A percentile compares a stretch with the other conserved stretches of the same genome.
Conservation (phyloP, 768 basidiomycete species). For the Kwoniella mangroviensis region DNA sequence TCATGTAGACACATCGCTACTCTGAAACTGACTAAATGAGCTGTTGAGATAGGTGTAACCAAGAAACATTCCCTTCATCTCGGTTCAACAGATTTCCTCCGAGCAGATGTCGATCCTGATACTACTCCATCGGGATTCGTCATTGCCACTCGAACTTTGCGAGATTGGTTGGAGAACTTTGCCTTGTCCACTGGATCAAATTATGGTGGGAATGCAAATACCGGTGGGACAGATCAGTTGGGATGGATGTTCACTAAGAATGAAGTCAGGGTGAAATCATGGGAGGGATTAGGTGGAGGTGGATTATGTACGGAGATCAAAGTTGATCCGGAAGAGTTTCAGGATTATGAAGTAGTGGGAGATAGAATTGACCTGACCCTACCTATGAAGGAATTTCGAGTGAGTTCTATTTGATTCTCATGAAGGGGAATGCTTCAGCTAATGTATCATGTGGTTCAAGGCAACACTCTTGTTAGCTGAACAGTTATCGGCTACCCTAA, state of each 20-base stretch:
- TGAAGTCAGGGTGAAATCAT: conserved; percentile 52
- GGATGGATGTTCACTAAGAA: conserved; percentile 54
- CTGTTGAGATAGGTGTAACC: conserved; percentile 43
- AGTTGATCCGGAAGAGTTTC: conserved; percentile 49
- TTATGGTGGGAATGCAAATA: background rate
- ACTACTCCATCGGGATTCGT: conserved; percentile 47
- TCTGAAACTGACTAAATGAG: background rate
- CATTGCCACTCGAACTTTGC: conserved; percentile 45
- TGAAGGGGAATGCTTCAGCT: background rate
- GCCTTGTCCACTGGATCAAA: conserved; percentile 23
- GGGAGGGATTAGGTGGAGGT: conserved; percentile 43
- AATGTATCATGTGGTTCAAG: conserved; percentile 20
- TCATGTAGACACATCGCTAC: too few species aligned
- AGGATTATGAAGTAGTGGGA: conserved; percentile 46
- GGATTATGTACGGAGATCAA: conserved; percentile 52
- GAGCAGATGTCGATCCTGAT: conserved; percentile 51
- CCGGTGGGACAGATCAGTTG: conserved; percentile 40
- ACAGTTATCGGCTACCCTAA: conserved; percentile 43
- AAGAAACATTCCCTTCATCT: conserved; percentile 56
- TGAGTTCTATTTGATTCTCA: conserved; percentile 32
- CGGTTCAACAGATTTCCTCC: conserved; percentile 45
- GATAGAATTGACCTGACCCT: conserved; percentile 50
- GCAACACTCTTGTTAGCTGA: conserved; percentile 53
- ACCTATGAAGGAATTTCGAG: conserved; percentile 57
- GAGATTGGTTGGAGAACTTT: conserved; percentile 57